Percentiles rank a stretch among this genome's conserved stretches.
These are phyloP conservation scores for Trypanosoma grayi DNA, from an alignment of 208 protist genomes.

Conservation along the genomic window DNA sequence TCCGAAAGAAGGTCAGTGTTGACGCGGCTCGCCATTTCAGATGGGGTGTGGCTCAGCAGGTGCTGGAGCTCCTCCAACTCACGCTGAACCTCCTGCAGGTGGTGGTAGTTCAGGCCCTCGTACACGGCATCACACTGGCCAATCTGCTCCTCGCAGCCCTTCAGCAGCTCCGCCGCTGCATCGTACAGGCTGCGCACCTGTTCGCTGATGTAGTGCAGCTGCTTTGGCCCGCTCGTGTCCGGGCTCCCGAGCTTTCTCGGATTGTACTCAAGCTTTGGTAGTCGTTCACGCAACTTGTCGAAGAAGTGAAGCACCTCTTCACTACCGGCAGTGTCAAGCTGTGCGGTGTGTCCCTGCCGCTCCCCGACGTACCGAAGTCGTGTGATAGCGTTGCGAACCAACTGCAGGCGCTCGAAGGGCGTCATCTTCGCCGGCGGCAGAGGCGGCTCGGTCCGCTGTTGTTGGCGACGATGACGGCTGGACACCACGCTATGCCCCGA, in stretches of 20 bases:
- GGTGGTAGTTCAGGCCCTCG: slow-evolving; percentile 58
- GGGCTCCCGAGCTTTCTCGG: slow-evolving; percentile 41
- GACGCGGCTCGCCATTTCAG: slow-evolving; percentile 54
- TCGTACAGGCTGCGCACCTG: slow-evolving; percentile 31
- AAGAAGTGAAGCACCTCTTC: slow-evolving; percentile 48
- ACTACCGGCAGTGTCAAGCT: slow-evolving; percentile 64
- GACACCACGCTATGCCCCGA: slow-evolving; percentile 42
- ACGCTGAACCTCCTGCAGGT: slow-evolving; percentile 52
- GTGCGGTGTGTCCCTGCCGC: slow-evolving; percentile 54
- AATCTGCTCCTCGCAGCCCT: slow-evolving; percentile 20
- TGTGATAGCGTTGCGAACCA: slow-evolving; percentile 70
- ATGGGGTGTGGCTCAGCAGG: slow-evolving; percentile 40
- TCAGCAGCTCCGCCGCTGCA: slow-evolving; percentile 18
- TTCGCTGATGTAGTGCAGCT: slow-evolving; percentile 51
- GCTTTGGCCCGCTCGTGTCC: slow-evolving; percentile 45
- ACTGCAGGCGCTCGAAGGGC: slow-evolving; percentile 59
- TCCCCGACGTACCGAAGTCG: slow-evolving; percentile 79
- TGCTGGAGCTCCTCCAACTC: slow-evolving; percentile 65
- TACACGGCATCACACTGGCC: slow-evolving; percentile 48
- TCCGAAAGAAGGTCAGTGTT: slow-evolving; percentile 70
- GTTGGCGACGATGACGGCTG: slow-evolving; percentile 42
- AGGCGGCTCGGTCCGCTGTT: slow-evolving; percentile 26
- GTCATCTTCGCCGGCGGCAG: slow-evolving; percentile 69
- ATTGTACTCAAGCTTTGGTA: slow-evolving; percentile 60
- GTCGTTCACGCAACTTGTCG: slow-evolving; percentile 40